Conservation (phyloP, 2,329 filamentous ascomycete genomes). For the Phaeophleospora eucalypticola region DNA sequence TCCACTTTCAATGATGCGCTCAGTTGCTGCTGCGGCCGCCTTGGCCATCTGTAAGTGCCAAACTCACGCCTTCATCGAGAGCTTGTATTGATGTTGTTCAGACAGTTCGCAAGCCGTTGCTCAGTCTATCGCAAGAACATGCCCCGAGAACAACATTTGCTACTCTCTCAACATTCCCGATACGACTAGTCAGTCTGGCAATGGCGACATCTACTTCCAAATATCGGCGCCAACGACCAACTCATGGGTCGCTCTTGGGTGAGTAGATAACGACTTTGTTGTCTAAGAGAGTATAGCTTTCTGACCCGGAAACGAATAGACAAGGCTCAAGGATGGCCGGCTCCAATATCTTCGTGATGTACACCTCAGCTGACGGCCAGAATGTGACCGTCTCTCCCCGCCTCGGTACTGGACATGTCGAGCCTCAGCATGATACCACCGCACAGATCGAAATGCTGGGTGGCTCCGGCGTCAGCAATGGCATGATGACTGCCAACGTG, state of each 20-base stretch:
- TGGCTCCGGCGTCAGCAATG: constrained; percentile 51
- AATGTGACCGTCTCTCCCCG: constrained; percentile 58
- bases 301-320: constrained; percentile 45
- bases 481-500: constrained; percentile 54
- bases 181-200: constrained; percentile 47
- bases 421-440: constrained; percentile 41
- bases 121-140: constrained; percentile 19
- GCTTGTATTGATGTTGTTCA: too few relatives aligned
- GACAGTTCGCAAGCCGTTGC: too few relatives aligned
- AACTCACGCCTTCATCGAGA: background rate
- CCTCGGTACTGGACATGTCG: constrained; percentile 40
- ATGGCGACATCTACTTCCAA: constrained; percentile 56
- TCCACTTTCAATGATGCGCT: too few relatives aligned
- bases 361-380: constrained; percentile 47
- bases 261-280: constrained; percentile 23
- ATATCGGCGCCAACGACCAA: constrained; percentile 51
- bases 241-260: constrained; percentile 54
- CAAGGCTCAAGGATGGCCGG: constrained; percentile 53
- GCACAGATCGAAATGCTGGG: constrained; percentile 48
- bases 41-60: background rate
- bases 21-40: background rate
- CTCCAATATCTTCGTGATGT: constrained; percentile 58
- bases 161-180: constrained; percentile 54
- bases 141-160: constrained; percentile 34
- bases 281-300: background rate